phyloP scores from a whole-genome alignment of 495 filamentous ascomycete species.

The Neurospora terricola region DNA sequence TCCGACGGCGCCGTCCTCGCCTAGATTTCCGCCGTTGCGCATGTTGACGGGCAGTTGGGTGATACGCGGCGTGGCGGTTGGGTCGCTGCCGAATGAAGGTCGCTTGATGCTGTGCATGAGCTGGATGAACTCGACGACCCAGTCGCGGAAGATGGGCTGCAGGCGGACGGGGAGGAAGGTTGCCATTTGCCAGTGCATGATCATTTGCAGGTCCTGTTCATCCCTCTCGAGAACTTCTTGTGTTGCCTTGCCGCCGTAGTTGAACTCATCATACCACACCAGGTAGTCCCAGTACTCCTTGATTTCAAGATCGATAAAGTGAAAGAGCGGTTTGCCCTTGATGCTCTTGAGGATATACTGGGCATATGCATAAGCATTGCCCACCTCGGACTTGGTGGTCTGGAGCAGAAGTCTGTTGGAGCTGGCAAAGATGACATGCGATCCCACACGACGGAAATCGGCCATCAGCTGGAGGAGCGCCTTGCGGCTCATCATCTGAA shows the following conservation, averaged over 20 bases:
- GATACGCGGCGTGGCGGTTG: constrained; percentile 53
- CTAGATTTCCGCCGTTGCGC: constrained; percentile 41
- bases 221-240: constrained; percentile 72
- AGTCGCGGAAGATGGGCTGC: constrained; percentile 80
- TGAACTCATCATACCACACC: constrained; percentile 98
- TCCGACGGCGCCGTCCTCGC: constrained; percentile 38
- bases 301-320: constrained; percentile 95
- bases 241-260: constrained; percentile 92
- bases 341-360: constrained; percentile 97
- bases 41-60: constrained; percentile 60
- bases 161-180: constrained; percentile 75
- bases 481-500: constrained; percentile 95
- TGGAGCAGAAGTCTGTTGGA: constrained; percentile 84
- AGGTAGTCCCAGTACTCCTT: constrained; percentile 99
- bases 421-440: constrained; percentile 85
- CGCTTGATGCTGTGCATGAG: constrained; percentile 82
- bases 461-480: constrained; percentile 95
- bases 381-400: constrained; percentile 93
- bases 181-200: constrained; percentile 97
- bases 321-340: constrained; percentile 86
- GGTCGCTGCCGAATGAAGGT: constrained; percentile 39
- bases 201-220: constrained; percentile 75
- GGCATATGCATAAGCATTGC: constrained; percentile 92
- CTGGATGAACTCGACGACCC: constrained; percentile 89
- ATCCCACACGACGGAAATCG: constrained; percentile 91